These are phyloP conservation scores for Colletotrichum karsti DNA, from an alignment of 2,329 filamentous ascomycete species.

Conservation along the genomic window DNA sequence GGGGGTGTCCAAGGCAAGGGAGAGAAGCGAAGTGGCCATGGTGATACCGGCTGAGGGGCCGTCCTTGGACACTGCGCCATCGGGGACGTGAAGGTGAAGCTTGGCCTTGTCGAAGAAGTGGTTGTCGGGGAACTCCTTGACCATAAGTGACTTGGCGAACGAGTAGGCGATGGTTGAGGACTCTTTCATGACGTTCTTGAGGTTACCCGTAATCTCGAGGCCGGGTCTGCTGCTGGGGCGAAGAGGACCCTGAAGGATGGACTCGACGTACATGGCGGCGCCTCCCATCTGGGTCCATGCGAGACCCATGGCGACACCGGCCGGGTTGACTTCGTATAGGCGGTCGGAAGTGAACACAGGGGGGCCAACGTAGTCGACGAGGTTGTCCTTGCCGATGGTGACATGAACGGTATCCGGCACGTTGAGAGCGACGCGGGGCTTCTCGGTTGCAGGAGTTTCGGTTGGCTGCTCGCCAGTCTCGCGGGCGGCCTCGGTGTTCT, in stretches of 20 bases:
- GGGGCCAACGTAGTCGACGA: slow-evolving; percentile 96
- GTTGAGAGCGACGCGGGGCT: slow-evolving; percentile 78
- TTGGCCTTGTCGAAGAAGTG: slow-evolving; percentile 96
- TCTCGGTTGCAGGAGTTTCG: slow-evolving; percentile 51
- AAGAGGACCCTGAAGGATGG: slow-evolving; percentile 87
- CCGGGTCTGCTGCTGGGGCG: slow-evolving; percentile 77
- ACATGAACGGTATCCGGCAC: slow-evolving; percentile 91
- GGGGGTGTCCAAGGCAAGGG: slow-evolving; percentile 80
- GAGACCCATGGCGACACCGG: slow-evolving; percentile 96
- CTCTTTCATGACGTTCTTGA: slow-evolving; percentile 98
- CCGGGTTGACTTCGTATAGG: slow-evolving; percentile 90
- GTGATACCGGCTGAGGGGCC: slow-evolving; percentile 94
- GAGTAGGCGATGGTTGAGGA: slow-evolving; percentile 95
- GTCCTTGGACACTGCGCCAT: slow-evolving; percentile 96
- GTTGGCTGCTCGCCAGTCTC: slow-evolving; percentile 37
- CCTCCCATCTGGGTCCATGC: slow-evolving; percentile 99
- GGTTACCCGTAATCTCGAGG: slow-evolving; percentile 91
- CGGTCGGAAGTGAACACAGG: slow-evolving; percentile 96
- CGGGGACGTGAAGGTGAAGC: slow-evolving; percentile 95
- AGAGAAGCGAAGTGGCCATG: slow-evolving; percentile 94
- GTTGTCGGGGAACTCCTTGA: slow-evolving; percentile 85
- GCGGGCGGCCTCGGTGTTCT: slow-evolving; percentile 71
- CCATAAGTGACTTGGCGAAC: slow-evolving; percentile 91
- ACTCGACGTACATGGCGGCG: slow-evolving; percentile 95
- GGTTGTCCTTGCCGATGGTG: slow-evolving; percentile 84